A percentile compares a stretch with the other conserved stretches of the same genome.
Conservation (phyloP, 768 basidiomycete species). For the Rhizopogon salebrosus region DNA sequence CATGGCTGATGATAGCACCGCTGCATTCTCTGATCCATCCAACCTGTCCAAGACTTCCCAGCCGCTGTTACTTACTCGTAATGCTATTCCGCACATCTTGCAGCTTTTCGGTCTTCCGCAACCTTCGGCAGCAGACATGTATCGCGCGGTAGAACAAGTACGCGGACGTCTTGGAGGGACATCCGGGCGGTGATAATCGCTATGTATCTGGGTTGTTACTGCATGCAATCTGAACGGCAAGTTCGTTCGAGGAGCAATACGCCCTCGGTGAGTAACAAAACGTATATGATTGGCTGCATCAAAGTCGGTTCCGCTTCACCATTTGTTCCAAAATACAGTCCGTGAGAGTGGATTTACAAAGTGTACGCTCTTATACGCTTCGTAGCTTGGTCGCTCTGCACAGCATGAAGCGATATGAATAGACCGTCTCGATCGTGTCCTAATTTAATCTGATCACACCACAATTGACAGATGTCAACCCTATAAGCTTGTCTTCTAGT, state of each 20-base stretch:
- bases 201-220: background rate
- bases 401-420: background rate
- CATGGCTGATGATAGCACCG: background rate
- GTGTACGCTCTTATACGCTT: background rate
- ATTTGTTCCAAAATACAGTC: background rate
- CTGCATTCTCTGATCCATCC: conserved; percentile 1
- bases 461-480: background rate
- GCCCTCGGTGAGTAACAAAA: conserved; percentile 9
- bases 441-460: background rate
- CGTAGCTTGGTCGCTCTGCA: background rate
- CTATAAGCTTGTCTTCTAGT: background rate
- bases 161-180: conserved; percentile 22
- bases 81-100: conserved; percentile 50
- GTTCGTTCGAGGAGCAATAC: background rate
- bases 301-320: background rate
- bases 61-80: conserved; percentile 42
- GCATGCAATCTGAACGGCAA: background rate
- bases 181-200: conserved; percentile 1
- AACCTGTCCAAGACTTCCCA: conserved; percentile 11
- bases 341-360: background rate
- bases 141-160: conserved; percentile 63
- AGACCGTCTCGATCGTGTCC: background rate
- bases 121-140: conserved; percentile 43
- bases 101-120: conserved; percentile 40
- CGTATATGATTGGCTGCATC: conserved; percentile 7